Conservation (phyloP, 495 filamentous ascomycete genomes). For the Penicillium cosmopolitanum region DNA sequence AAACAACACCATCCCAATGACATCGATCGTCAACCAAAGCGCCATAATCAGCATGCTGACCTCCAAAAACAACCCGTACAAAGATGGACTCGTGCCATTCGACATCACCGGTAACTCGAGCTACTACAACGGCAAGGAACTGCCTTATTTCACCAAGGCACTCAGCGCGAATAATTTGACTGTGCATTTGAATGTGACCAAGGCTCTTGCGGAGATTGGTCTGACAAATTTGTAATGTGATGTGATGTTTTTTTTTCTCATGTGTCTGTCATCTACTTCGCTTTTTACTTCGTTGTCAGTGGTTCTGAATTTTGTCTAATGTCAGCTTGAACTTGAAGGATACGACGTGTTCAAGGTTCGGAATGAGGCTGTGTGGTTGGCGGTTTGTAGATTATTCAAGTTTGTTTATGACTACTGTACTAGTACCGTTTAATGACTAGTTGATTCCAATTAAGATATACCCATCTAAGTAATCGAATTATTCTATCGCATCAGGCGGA, state of each 20-base stretch:
- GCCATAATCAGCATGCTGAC: conserved; percentile 47
- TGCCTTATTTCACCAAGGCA: conserved; percentile 64
- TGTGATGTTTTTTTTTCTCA: too few relatives aligned
- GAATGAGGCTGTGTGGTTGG: too few relatives aligned
- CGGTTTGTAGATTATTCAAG: too few relatives aligned
- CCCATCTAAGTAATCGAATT: too few relatives aligned
- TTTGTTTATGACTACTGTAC: not conserved
- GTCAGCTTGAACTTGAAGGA: too few relatives aligned
- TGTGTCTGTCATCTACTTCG: not conserved
- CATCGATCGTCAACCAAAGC: conserved; percentile 54
- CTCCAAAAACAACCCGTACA: conserved; percentile 43
- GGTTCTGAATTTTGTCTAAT: too few relatives aligned
- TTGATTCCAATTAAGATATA: not conserved
- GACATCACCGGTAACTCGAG: conserved; percentile 60
- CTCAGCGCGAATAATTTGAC: conserved; percentile 43
- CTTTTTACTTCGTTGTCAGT: not conserved
- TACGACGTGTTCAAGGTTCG: too few relatives aligned
- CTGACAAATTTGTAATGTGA: not conserved
- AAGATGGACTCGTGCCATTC: conserved; percentile 61
- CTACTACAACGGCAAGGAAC: conserved; percentile 58
- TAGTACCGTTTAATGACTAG: conserved; percentile 3
- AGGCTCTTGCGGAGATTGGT: conserved; percentile 32
- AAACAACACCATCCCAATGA: conserved; percentile 59
- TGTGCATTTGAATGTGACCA: conserved; percentile 45
- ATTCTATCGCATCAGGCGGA: not conserved